Evolutionary conservation across 176 grass and related monocot genomes (phyloP).

Genomic region (Eremochloa ophiuroides): DNA sequence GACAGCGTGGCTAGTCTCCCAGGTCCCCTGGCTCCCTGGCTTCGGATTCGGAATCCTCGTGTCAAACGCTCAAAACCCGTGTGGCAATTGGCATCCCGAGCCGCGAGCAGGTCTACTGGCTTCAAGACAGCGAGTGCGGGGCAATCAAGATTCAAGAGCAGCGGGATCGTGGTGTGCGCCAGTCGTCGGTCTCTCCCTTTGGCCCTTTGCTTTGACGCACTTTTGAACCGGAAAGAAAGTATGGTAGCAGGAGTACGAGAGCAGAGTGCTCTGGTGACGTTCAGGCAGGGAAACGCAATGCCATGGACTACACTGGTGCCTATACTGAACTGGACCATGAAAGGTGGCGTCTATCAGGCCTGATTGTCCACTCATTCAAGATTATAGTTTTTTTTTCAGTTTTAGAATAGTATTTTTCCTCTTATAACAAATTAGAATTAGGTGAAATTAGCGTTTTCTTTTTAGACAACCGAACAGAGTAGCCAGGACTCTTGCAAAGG

Average conservation of each 20-base stretch:
- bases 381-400: too few relatives aligned
- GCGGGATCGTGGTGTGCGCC: slow-evolving; percentile 24
- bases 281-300: not conserved
- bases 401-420: too few relatives aligned
- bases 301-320: too few relatives aligned
- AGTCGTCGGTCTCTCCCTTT: not conserved
- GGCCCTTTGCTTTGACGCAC: not conserved
- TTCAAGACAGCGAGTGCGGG: not conserved
- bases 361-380: too few relatives aligned
- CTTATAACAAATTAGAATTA: too few relatives aligned
- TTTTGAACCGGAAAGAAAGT: too few relatives aligned
- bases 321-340: too few relatives aligned
- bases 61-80: not conserved
- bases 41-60: not conserved
- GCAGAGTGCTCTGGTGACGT: not conserved
- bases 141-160: not conserved
- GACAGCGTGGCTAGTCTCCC: not conserved
- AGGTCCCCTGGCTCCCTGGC: not conserved
- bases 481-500: too few relatives aligned
- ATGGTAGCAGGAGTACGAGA: too few relatives aligned
- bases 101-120: slow-evolving; percentile 17
- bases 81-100: slow-evolving; percentile 21
- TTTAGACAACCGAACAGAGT: too few relatives aligned
- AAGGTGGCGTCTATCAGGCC: too few relatives aligned
- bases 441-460: too few relatives aligned